Conservation (phyloP, 2,329 filamentous ascomycete genomes). For the Cladophialophora carrionii region DNA sequence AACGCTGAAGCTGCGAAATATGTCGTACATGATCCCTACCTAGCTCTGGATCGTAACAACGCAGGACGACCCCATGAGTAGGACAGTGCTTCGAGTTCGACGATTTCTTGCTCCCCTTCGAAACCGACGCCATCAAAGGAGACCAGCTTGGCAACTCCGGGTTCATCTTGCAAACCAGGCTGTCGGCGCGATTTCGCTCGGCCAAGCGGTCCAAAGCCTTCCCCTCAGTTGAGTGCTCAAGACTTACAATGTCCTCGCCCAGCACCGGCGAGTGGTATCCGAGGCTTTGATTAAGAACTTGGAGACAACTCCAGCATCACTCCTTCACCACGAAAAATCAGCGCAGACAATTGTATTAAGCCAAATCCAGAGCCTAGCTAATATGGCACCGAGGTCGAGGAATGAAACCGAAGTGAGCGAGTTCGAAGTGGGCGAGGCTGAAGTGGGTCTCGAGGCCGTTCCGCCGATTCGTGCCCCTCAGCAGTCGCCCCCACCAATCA, state of each 20-base stretch:
- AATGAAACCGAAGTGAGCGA: neutral
- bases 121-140: too few relatives aligned
- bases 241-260: neutral
- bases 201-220: neutral
- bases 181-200: too few relatives aligned
- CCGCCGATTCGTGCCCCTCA: constrained; percentile 5
- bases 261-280: neutral
- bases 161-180: too few relatives aligned
- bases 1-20: neutral
- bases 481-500: constrained; percentile 13
- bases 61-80: too few relatives aligned
- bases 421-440: neutral
- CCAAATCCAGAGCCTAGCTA: neutral
- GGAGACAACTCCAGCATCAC: neutral
- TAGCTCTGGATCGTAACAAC: too few relatives aligned
- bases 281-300: neutral
- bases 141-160: too few relatives aligned
- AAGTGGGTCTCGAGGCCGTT: constrained; percentile 6
- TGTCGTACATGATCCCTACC: neutral
- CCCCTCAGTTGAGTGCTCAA: neutral
- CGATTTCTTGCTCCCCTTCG: too few relatives aligned
- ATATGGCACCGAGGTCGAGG: neutral
- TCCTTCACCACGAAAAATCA: too few relatives aligned
- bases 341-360: too few relatives aligned
- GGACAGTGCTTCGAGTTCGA: too few relatives aligned